Percentiles rank a stretch among this genome's conserved stretches.
phyloP scores from a whole-genome alignment of 805 yeast genomes.

The Pichia cabralensis region DNA sequence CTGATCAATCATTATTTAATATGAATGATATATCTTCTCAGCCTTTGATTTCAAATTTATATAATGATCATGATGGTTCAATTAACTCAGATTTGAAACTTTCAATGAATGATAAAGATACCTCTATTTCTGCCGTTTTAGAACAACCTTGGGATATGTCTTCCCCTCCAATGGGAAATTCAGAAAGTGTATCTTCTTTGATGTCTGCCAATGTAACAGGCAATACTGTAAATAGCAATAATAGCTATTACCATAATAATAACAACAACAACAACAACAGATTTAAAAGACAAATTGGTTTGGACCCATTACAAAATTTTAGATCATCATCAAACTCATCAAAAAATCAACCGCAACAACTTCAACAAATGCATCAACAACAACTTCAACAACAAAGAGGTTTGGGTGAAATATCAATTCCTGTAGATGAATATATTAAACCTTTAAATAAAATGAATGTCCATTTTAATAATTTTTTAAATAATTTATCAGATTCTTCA shows the following conservation, averaged over 20 bases:
- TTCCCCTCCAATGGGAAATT: constrained; percentile 16
- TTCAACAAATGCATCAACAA: constrained; percentile 1
- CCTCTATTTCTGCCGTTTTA: constrained; percentile 10
- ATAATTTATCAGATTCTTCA: constrained; percentile 12
- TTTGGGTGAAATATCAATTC: constrained; percentile 25
- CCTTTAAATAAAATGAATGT: constrained; percentile 28
- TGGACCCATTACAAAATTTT: constrained; percentile 23
- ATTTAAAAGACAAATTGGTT: constrained; percentile 22
- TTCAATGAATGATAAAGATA: constrained; percentile 6
- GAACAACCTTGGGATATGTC: constrained; percentile 23
- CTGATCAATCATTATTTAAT: too few species aligned
- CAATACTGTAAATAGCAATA: too few species aligned
- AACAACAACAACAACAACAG: constrained; percentile 8
- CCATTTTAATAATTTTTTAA: constrained; percentile 22
- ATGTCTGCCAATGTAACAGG: constrained; percentile 10
- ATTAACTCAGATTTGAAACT: neutral
- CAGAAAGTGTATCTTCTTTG: constrained; percentile 18
- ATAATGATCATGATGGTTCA: neutral
- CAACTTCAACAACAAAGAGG: constrained; percentile 13
- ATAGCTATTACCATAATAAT: neutral
- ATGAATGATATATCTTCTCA: neutral
- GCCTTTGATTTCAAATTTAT: too few species aligned
- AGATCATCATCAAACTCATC: constrained; percentile 13
- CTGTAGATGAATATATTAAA: constrained; percentile 28
- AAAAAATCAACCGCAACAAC: neutral